Conservation (phyloP, 2,329 filamentous ascomycete species). For the Ascochyta fabae region DNA sequence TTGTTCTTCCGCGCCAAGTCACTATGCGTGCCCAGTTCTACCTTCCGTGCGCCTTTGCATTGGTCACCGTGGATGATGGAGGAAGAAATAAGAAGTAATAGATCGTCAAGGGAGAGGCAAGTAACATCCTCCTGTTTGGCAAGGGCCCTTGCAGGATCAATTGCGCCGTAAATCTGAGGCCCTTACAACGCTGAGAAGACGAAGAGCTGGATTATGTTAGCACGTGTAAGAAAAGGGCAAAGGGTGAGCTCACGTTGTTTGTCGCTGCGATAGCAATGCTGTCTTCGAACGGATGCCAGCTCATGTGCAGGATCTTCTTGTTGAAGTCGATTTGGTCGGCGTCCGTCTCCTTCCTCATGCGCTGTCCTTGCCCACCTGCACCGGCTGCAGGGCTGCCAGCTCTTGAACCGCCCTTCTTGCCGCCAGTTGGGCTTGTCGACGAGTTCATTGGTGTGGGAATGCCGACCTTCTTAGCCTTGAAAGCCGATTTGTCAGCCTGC, state of each 20-base stretch:
- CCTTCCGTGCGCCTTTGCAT: slow-evolving; percentile 38
- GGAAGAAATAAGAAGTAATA: slow-evolving; percentile 38
- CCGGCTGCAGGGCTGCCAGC: slow-evolving; percentile 84
- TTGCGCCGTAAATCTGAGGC: slow-evolving; percentile 26
- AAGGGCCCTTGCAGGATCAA: slow-evolving; percentile 34
- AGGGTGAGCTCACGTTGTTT: slow-evolving; percentile 82
- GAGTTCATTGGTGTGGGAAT: slow-evolving; percentile 96
- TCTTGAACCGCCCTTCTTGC: slow-evolving; percentile 87
- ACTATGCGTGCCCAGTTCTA: slow-evolving; percentile 38
- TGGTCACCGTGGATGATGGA: slow-evolving; percentile 35
- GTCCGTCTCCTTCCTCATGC: slow-evolving; percentile 99
- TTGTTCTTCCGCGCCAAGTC: slow-evolving; percentile 30
- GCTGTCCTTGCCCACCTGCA: slow-evolving; percentile 75
- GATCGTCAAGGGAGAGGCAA: slow-evolving; percentile 37
- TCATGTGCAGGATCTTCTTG: slow-evolving; percentile 99
- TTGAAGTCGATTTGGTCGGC: slow-evolving; percentile 99
- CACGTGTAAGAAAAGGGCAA: background rate
- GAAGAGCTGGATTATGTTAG: slow-evolving; percentile 56
- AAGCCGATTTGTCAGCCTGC: slow-evolving; percentile 97
- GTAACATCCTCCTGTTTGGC: slow-evolving; percentile 36
- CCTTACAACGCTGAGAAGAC: slow-evolving; percentile 62
- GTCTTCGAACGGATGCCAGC: slow-evolving; percentile 99
- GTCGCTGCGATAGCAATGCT: slow-evolving; percentile 99
- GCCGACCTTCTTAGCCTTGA: slow-evolving; percentile 99
- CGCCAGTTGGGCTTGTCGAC: slow-evolving; percentile 72